Base-by-base conservation (phyloP, 2,329 filamentous ascomycete species). In the Cadophora sp. region DNA sequence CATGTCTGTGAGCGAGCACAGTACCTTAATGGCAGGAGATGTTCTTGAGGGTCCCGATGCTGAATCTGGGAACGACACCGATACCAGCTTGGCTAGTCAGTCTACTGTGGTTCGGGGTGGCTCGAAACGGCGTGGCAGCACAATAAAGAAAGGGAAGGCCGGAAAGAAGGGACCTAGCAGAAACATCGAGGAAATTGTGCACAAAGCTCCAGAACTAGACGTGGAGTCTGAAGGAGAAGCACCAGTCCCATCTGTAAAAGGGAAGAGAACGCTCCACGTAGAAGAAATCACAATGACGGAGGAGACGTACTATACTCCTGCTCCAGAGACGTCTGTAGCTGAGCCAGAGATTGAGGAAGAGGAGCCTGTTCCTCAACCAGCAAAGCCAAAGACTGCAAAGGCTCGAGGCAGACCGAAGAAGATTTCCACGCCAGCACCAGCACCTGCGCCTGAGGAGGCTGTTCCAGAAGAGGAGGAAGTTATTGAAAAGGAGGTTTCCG, bases 41-140 rank as follows among this genome's bases (percentile, higher is more conserved):
- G 29, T 27, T 22, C 75, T 9, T 22, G 59, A 77, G 64, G 76
- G 78, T 24, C 66, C 69, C 40, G 73, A 73, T 16, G 75, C 73
- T 22, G 74, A 79, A 19, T 76, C 74, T 43, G 78, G 75, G 11
- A 70, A 77, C 65, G 77, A 80, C 37, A 75, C 76, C 3, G 77
- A 79, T 66, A 73, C 68, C 37, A 77, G 75, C 63, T 75, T 76
- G 34, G 73, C 69, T 12, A 76, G 72, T 60, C 74, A 76, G 46
- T 73, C 74, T 26, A 76, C 75, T 6, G 71, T 75, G 19, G 71
- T 75, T 56, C 71, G 73, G 53, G 72, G 69, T 27, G 62, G 66
- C 1, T 64, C 69, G 16, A 74, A 59, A 53, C 70, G 67, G 11
- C 71, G 71, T 56, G 73, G 68, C 37, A 74, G 72, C 29, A 73